A percentile compares a stretch with the other conserved stretches of the same genome.
Conservation (phyloP, 2,329 filamentous ascomycete species). For the Dactylella cylindrospora region DNA sequence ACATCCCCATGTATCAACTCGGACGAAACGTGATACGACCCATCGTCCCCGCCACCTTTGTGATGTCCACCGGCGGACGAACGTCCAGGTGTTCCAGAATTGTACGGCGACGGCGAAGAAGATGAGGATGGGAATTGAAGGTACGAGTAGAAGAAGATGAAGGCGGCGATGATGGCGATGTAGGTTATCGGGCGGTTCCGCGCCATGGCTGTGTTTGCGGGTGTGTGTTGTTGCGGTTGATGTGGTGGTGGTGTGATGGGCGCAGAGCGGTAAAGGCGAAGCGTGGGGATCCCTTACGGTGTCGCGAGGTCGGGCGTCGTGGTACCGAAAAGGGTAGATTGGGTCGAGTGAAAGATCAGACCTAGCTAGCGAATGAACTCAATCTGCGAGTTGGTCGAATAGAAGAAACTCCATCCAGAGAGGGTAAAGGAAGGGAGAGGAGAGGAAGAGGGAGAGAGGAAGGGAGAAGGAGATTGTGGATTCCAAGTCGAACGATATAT, state of each 20-base stretch:
- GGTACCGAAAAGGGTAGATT: no score
- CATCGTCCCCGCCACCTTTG: conserved; percentile 49
- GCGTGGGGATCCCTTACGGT: background rate
- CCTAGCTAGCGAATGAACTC: no score
- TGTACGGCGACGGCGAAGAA: conserved; percentile 60
- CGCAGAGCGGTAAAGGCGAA: background rate
- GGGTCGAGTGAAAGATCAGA: no score
- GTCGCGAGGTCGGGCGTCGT: no score
- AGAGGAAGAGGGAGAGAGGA: no score
- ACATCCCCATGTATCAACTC: conserved; percentile 65
- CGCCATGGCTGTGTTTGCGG: conserved; percentile 42
- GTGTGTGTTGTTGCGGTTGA: background rate
- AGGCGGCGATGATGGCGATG: conserved; percentile 44
- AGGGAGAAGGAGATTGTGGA: no score
- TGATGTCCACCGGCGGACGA: conserved; percentile 51
- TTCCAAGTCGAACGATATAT: no score
- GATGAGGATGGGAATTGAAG: conserved; percentile 54
- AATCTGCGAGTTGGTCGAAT: no score
- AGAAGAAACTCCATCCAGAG: no score
- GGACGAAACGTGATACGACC: conserved; percentile 55
- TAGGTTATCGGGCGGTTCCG: conserved; percentile 44
- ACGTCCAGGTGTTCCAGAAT: conserved; percentile 62
- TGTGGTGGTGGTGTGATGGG: background rate
- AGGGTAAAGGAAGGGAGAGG: no score
- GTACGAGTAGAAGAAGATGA: conserved; percentile 50